phyloP scores from a whole-genome alignment of 1,139 yeast species.

The Diutina ranongensis region DNA sequence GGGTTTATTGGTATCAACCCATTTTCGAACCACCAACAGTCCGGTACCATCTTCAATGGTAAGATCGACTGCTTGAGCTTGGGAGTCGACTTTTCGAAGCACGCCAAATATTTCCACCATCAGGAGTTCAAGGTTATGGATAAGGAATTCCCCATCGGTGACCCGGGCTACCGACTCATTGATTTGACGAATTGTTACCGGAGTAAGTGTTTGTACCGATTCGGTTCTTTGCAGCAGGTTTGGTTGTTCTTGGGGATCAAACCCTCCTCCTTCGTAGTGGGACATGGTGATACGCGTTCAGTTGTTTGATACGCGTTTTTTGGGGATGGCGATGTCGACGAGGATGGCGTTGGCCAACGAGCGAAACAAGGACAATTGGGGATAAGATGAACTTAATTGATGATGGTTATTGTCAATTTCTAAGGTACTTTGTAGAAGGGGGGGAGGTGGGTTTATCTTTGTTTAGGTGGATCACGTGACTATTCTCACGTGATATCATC shows the following conservation, averaged over 20 bases:
- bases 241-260: not conserved
- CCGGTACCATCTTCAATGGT: constrained; percentile 85
- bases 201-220: constrained; percentile 34
- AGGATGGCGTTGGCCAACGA: no score
- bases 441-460: no score
- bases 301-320: not conserved
- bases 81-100: constrained; percentile 46
- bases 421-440: no score
- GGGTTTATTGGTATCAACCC: constrained; percentile 45
- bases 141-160: constrained; percentile 65
- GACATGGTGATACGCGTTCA: not conserved
- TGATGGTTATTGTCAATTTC: no score
- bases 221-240: not conserved
- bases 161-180: constrained; percentile 39
- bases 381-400: no score
- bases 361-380: no score
- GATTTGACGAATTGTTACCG: constrained; percentile 77
- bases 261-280: not conserved
- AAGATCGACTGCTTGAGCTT: constrained; percentile 40
- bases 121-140: constrained; percentile 52
- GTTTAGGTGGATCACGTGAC: no score
- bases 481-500: no score
- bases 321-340: no score
- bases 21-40: constrained; percentile 52
- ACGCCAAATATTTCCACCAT: constrained; percentile 58